These are phyloP conservation scores for Eucalyptus tenuipes DNA, from an alignment of 345 rosid genomes.

Conservation along the genomic window DNA sequence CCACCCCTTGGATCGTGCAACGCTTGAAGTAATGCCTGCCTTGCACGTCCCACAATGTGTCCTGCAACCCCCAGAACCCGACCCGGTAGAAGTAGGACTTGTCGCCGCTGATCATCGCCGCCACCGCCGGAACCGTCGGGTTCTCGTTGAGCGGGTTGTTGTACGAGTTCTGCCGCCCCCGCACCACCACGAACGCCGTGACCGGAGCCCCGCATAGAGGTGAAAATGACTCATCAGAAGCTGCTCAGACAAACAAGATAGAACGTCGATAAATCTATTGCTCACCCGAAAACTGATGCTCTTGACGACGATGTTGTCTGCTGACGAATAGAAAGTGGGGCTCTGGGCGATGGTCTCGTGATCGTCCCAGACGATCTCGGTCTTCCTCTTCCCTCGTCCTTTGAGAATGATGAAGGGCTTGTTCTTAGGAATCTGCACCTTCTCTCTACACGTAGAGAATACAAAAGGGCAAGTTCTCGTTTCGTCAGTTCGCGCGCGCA, in stretches of 20 bases:
- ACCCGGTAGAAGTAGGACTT: conserved; percentile 43
- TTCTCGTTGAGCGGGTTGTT: conserved; percentile 30
- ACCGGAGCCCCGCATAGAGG: not conserved
- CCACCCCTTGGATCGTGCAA: conserved; percentile 69
- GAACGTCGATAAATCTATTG: not conserved
- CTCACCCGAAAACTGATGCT: conserved; percentile 40
- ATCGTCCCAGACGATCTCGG: conserved; percentile 59
- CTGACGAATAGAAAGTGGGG: conserved; percentile 57
- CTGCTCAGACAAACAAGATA: not conserved
- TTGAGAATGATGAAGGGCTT: conserved; percentile 51
- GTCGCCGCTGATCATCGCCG: conserved; percentile 59
- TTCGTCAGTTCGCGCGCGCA: not conserved
- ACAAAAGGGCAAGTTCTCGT: not conserved
- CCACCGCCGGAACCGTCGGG: conserved; percentile 38
- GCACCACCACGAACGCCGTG: not conserved
- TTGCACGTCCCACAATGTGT: conserved; percentile 62
- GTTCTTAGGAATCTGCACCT: conserved; percentile 48
- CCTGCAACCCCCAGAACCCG: conserved; percentile 58
- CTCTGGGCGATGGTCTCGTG: conserved; percentile 21
- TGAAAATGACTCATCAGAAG: not conserved
- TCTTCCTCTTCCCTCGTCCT: conserved; percentile 43
- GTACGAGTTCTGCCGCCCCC: conserved; percentile 41
- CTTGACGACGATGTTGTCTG: conserved; percentile 47
- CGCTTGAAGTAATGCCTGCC: conserved; percentile 62
- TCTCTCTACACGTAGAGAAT: conserved; percentile 38